Evolutionary conservation across 148 eudicot genomes (phyloP).

Genomic region (Pharnaceum exiguum): DNA sequence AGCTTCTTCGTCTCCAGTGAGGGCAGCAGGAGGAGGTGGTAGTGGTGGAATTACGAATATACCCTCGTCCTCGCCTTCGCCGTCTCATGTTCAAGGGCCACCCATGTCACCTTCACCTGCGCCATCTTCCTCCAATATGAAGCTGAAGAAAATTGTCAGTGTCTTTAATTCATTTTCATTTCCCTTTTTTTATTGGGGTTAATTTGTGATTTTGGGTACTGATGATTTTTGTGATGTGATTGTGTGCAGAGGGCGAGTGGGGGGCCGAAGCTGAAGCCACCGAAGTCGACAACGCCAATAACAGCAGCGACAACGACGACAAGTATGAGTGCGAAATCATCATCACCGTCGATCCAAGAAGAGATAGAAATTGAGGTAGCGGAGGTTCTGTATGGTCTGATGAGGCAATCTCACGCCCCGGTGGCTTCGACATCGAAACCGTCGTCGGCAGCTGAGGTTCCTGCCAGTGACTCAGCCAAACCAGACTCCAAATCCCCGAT

Average conservation of each 20-base stretch:
- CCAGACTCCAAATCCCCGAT: conserved; percentile 44
- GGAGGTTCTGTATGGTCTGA: conserved; percentile 78
- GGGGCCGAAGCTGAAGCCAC: conserved; percentile 58
- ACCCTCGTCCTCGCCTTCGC: conserved; percentile 26
- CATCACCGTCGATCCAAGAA: conserved; percentile 61
- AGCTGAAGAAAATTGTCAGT: conserved; percentile 82
- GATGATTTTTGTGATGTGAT: conserved; percentile 9
- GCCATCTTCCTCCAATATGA: conserved; percentile 44
- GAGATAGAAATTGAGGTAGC: conserved; percentile 96
- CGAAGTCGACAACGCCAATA: too few relatives aligned
- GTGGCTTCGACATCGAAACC: conserved; percentile 35
- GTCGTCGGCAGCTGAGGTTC: too few relatives aligned
- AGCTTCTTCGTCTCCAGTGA: conserved; percentile 57
- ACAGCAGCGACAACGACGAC: too few relatives aligned
- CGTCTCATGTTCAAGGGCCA: conserved; percentile 20
- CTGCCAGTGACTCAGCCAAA: conserved; percentile 35
- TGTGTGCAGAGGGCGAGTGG: conserved; percentile 65
- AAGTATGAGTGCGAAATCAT: conserved; percentile 47
- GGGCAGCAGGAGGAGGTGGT: conserved; percentile 20
- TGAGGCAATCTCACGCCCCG: conserved; percentile 74
- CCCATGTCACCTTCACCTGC: conserved; percentile 81
- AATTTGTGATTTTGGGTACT: background rate
- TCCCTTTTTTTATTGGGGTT: background rate
- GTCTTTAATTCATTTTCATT: background rate
- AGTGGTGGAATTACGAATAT: too few relatives aligned